These are phyloP conservation scores for Xerocomellus intermedius DNA, from an alignment of 768 basidiomycete genomes.

Conservation along the genomic window DNA sequence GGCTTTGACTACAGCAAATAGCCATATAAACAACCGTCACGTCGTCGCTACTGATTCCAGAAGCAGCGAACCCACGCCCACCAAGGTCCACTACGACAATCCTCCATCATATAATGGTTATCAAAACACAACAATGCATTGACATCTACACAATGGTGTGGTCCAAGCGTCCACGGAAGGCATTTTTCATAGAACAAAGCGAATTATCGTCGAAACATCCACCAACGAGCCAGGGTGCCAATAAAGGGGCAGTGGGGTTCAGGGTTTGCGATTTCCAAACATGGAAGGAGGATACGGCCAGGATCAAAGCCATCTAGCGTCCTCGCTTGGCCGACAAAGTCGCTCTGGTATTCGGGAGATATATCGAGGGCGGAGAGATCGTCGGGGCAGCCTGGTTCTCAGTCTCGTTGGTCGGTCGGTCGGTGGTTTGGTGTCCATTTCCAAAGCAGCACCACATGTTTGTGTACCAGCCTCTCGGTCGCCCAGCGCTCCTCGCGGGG, in stretches of 20 bases:
- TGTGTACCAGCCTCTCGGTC: not conserved
- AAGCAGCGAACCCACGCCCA: not conserved
- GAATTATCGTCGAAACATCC: not conserved
- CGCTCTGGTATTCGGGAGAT: constrained; percentile 49
- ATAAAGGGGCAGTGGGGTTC: not conserved
- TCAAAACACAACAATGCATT: not conserved
- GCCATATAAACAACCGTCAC: constrained; percentile 23
- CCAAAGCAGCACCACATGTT: not conserved
- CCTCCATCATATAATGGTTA: not conserved
- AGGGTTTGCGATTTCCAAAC: constrained; percentile 9
- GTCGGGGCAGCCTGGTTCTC: constrained; percentile 1
- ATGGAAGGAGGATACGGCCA: not conserved
- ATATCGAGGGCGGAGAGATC: constrained; percentile 27
- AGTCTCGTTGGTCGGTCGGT: constrained; percentile 1
- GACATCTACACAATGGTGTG: not conserved
- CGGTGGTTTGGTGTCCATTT: constrained; percentile 8
- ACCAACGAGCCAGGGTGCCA: not conserved
- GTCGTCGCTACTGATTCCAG: not conserved
- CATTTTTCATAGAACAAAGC: not conserved
- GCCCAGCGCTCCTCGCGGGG: not conserved
- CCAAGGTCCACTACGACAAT: not conserved
- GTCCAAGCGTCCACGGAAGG: not conserved
- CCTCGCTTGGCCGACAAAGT: constrained; percentile 33
- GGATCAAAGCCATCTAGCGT: constrained; percentile 18
- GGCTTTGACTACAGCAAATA: constrained; percentile 3